Base-by-base conservation (phyloP, 257 asterid species). In the Schizonepeta tenuifolia region DNA sequence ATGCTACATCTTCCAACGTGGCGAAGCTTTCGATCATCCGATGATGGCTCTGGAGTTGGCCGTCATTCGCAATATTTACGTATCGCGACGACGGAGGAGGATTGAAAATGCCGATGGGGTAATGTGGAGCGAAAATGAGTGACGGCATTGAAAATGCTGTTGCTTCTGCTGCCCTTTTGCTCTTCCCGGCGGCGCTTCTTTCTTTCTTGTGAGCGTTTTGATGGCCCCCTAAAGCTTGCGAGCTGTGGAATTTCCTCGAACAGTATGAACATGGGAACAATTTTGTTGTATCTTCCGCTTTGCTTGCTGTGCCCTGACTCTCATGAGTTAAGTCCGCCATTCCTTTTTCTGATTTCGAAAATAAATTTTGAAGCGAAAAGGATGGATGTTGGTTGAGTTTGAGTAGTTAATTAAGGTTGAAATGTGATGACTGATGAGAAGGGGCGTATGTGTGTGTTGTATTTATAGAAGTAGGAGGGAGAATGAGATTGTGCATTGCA, bases 151-250 rank as follows among this genome's bases (percentile, higher is more conserved):
- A n/a, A n/a, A n/a, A n/a, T n/a, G n/a, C n/a, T n/a, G n/a, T n/a
- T n/a, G n/a, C n/a, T n/a, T n/a, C n/a, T n/a, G n/a, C n/a, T n/a
- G 36, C 69, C 81, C 90, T 81, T 57, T 79, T 83, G 86, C 49
- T 86, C 83, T 85, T 90, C 60, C 91, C 87, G 0, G 96, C 98
- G 0, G 96, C 95, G 31, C 71, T 90, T 41, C 97, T 79, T 44
- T 93, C 97, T 65, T 87, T 93, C 88, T 89, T 90, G 85, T 93
- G 98, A 0, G 98, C 97, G 50, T 93, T 93, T 76, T 93, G 98
- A 72, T 93, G 98, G 12, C 98, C 98, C 4, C 98, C 98, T 65
- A 93, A 76, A 7, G 98, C 98, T 69, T 93, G 98, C 13, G 97
- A 93, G 69, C 96, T 90, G 67, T 86, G 95, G 70, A 93, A 93